Evolutionary conservation across 208 protist species (phyloP), one percentile per base, ranked within the genome.

Genomic region (Zelonia costaricensis): DNA sequence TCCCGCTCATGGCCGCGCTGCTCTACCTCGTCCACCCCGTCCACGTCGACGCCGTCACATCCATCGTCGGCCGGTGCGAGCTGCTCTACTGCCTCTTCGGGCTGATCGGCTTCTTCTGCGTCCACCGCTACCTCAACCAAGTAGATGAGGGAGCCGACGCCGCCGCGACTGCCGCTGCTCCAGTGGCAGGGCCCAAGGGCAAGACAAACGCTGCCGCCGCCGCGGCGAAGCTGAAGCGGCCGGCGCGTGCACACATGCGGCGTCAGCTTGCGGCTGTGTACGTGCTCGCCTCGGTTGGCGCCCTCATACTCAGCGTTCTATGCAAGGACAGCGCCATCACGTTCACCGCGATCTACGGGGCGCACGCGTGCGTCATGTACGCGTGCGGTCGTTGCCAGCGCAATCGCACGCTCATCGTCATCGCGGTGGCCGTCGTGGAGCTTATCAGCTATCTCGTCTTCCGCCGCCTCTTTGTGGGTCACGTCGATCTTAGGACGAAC

Each of bases 301-400:
- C 63, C 0, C 47, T 70, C 12, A 22, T 42, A 1, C 2, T 57
- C 0, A 58, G 75, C 43, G 53, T 80, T 4, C 58, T 86, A 15
- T 81, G 68, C 42, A 95, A 95, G 45, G 89, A 95, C 47, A 91
- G 76, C 40, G 89, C 84, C n/a, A 76, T 95, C 51, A 82, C 79
- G 8, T 80, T 93, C 55, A 71, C 74, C 31, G 82, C 71, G 20
- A 18, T 92, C 30, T 80, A 78, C 36, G 22, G 80, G 16, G 54
- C 82, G 15, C 82, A 88, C 65, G 80, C 79, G 12, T 52, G 58
- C 25, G 49, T 80, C 5, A 45, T 86, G 53, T 76, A 77, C 55
- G 57, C 9, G n/a, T 62, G 62, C 44, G 25, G 56, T 0, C 61
- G 48, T 30, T 74, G 64, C 38, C 48, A 56, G 12, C 35, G 25